Base-by-base conservation (phyloP, 257 asterid species). In the Catharanthus roseus region DNA sequence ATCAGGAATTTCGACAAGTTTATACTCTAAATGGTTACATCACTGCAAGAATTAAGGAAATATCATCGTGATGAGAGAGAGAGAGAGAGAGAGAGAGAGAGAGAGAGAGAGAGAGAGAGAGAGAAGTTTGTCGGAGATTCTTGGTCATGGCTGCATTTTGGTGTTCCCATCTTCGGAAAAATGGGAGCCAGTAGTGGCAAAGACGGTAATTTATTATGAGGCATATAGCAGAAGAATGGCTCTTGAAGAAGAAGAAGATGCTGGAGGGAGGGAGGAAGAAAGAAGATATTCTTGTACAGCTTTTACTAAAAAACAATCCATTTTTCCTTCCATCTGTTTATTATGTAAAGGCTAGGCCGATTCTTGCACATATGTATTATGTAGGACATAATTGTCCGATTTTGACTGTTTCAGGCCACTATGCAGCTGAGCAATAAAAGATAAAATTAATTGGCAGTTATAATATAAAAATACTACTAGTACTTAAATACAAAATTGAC, bases 231-330 rank as follows among this genome's bases (percentile, higher is more conserved):
- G 64, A 1, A 33, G n/a, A 24, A 16, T 69, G 64, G 41, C 67
- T 74, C n/a, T 39, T 76, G 50, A 57, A 49, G 70, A 67, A 5
- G n/a, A n/a, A n/a, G n/a, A n/a, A n/a, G n/a, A n/a, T n/a, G n/a
- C n/a, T n/a, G n/a, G n/a, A n/a, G n/a, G n/a, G n/a, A n/a, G n/a
- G n/a, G n/a, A n/a, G n/a, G n/a, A n/a, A n/a, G n/a, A n/a, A 75
- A 65, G 67, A 51, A n/a, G 5, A 71, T 64, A 69, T 55, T 65
- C 63, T 63, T 84, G 86, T 86, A 85, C 75, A 82, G 86, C 75
- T 75, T 42, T 67, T 73, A 56, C 71, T 28, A 3, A 45, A 75
- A 75, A 75, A n/a, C n/a, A n/a, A 0, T 15, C 62, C 6, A 16
- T 24, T 11, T 28, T 57, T 58, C 60, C 70, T 68, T 74, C 66